These are phyloP conservation scores for Kwoniella botswanensis DNA, from an alignment of 768 basidiomycete genomes.

Conservation along the genomic window DNA sequence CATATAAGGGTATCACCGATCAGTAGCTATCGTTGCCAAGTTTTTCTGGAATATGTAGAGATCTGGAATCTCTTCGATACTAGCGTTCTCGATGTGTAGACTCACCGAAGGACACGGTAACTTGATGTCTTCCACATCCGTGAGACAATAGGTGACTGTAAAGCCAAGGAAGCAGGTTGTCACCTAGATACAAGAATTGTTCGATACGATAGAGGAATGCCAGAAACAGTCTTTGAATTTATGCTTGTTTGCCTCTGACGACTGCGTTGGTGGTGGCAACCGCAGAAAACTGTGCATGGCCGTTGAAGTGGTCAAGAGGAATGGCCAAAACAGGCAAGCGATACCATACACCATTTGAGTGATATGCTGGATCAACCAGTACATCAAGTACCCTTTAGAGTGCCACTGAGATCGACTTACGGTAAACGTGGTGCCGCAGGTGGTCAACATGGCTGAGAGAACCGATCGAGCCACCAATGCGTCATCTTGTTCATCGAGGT, in stretches of 20 bases:
- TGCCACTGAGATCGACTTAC: background rate
- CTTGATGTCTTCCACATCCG: no score
- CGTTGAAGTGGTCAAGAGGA: background rate
- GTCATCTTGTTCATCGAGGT: background rate
- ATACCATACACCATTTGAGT: no score
- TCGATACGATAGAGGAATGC: background rate
- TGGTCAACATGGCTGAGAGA: background rate
- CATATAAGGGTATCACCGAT: no score
- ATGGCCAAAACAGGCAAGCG: background rate
- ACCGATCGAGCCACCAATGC: background rate
- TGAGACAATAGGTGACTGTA: no score
- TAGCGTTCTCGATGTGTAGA: no score
- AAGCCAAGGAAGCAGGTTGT: no score
- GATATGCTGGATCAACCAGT: no score
- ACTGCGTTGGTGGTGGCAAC: background rate
- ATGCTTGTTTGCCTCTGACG: background rate
- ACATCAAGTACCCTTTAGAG: background rate
- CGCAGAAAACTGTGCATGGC: background rate
- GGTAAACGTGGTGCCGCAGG: background rate
- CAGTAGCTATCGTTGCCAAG: no score
- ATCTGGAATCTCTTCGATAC: no score
- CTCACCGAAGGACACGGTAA: no score
- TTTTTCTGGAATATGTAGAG: no score
- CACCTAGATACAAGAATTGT: no score
- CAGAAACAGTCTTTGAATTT: background rate